Base-by-base conservation (phyloP, 805 yeast species). In the Metschnikowia proteae region DNA sequence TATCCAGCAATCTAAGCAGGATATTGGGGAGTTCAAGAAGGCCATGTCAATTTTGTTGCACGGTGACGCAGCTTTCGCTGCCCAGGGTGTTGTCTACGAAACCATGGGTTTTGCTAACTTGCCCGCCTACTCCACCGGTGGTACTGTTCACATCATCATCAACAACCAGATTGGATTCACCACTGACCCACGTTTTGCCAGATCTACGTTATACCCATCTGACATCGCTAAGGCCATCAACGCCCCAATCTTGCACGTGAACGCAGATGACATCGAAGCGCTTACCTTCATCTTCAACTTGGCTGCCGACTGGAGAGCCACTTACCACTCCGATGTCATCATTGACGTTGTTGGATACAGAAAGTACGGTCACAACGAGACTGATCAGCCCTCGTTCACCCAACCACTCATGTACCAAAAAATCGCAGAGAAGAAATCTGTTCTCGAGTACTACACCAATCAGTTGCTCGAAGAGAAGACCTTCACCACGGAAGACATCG, bases 101-200 rank as follows among this genome's bases (percentile, higher is more conserved):
- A 92, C 99, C 47, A 84, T 92, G 87, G 98, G 98, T 50, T 86
- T 94, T 74, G 81, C 88, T 61, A 81, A 83, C 61, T 80, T 94
- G 65, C 97, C 97, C 59, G 96, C 94, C 59, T 94, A 88, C 76
- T 81, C 96, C 45, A 91, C 98, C 43, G 99, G 99, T 76, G 99
- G 99, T 79, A 90, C 98, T 45, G 78, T 94, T 59, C 99, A 94
- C 73, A 82, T 94, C 58, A 91, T 94, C 64, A 90, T 94, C 56
- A 94, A 94, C 75, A 94, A 94, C 77, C 99, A 94, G 81, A 92
- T 94, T 69, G 99, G 99, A 71, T 94, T 94, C 82, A 94, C 99
- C 58, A 94, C 99, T 45, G 98, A 94, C 69, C 99, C 99, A 58
- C 82, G 96, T 76, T 85, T 86, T 62, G 90, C 97, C 33, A 86